Conservation (phyloP, 148 eudicot species). For the Fagopyrum esculentum region DNA sequence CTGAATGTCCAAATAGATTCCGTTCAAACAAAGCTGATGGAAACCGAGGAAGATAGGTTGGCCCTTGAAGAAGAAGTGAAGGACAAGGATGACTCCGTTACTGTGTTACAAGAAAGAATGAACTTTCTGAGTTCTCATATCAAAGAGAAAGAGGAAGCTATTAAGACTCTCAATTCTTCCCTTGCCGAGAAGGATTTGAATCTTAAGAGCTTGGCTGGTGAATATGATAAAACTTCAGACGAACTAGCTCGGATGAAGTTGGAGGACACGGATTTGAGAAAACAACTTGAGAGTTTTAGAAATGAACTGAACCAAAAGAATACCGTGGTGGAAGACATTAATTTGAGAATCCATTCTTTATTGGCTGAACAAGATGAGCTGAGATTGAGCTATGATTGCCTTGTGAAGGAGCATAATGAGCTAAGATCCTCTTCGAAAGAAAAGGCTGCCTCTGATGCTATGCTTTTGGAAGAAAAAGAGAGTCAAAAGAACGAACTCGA, state of each 20-base stretch:
- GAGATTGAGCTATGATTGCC: constrained; percentile 24
- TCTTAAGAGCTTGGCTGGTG: constrained; percentile 27
- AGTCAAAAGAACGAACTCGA: constrained; percentile 16
- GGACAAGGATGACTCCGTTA: constrained; percentile 48
- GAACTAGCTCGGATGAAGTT: constrained; percentile 35
- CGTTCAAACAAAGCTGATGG: constrained; percentile 32
- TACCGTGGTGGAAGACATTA: constrained; percentile 31
- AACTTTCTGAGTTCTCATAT: constrained; percentile 45
- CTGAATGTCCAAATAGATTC: constrained; percentile 33
- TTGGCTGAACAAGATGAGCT: constrained; percentile 40
- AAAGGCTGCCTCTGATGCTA: constrained; percentile 41
- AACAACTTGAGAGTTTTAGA: constrained; percentile 27
- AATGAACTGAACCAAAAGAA: constrained; percentile 49
- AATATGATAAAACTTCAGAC: constrained; percentile 32
- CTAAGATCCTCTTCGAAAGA: constrained; percentile 33
- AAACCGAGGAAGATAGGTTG: constrained; percentile 35
- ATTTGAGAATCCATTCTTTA: constrained; percentile 35
- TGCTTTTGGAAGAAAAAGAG: constrained; percentile 43
- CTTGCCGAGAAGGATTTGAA: constrained; percentile 41
- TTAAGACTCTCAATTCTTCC: constrained; percentile 34
- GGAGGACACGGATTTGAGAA: constrained; percentile 32
- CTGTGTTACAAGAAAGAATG: constrained; percentile 48
- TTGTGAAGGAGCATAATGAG: constrained; percentile 33
- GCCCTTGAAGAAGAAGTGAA: constrained; percentile 50
- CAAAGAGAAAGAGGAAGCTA: constrained; percentile 47